These are phyloP conservation scores for Entomophthora muscae DNA, from an alignment of 371 early-diverging fungal genomes.

Conservation along the genomic window DNA sequence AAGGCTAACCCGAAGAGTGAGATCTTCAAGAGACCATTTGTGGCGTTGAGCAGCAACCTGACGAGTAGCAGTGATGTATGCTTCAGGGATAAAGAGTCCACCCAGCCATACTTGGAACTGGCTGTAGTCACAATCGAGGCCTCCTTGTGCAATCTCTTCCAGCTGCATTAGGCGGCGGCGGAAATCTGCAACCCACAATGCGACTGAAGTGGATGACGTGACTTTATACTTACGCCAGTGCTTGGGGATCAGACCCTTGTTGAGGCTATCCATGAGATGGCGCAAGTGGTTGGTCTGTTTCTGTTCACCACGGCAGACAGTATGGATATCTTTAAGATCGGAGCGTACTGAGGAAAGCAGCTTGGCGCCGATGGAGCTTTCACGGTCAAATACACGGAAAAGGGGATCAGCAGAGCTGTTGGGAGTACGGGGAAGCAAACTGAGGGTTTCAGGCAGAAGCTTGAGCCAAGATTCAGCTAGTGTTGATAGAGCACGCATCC, in stretches of 20 bases:
- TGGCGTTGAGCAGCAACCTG: constrained; percentile 61
- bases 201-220: constrained; percentile 30
- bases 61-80: constrained; percentile 81
- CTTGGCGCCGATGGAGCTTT: constrained; percentile 38
- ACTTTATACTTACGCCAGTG: constrained; percentile 68
- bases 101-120: constrained; percentile 57
- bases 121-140: constrained; percentile 16
- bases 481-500: constrained; percentile 47
- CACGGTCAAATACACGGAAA: constrained; percentile 74
- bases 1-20: constrained; percentile 28
- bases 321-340: constrained; percentile 42
- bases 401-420: constrained; percentile 44
- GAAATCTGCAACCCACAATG: constrained; percentile 61
- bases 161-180: constrained; percentile 49
- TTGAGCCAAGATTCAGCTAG: constrained; percentile 37
- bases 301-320: constrained; percentile 49
- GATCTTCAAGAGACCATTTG: constrained; percentile 46
- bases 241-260: constrained; percentile 50
- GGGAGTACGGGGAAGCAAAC: constrained; percentile 18
- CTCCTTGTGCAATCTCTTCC: constrained; percentile 22
- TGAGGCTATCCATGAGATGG: constrained; percentile 40
- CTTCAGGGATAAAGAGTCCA: constrained; percentile 78
- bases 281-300: constrained; percentile 79
- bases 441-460: constrained; percentile 33
- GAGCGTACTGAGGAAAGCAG: constrained; percentile 38